phyloP scores from a whole-genome alignment of 2,329 filamentous ascomycete genomes.

The Alternaria brassicae region DNA sequence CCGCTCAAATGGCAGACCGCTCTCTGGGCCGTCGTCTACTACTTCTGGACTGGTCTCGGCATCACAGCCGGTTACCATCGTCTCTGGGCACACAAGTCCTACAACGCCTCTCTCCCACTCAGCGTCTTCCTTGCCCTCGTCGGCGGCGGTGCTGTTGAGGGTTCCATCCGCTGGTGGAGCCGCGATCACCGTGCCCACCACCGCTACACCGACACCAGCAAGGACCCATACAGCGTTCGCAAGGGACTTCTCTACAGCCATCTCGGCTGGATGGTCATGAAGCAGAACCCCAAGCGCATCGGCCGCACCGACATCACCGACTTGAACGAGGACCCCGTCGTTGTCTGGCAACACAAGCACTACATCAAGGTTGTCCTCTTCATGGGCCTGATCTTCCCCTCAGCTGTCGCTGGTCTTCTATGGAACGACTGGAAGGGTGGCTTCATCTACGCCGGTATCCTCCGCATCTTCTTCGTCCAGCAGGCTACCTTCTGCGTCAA shows the following conservation, averaged over 20 bases:
- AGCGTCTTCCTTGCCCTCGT: slow-evolving; percentile 58
- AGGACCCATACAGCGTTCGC: slow-evolving; percentile 61
- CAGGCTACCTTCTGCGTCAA: slow-evolving; percentile 64
- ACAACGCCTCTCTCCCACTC: slow-evolving; percentile 54
- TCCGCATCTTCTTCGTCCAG: slow-evolving; percentile 61
- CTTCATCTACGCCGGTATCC: slow-evolving; percentile 60
- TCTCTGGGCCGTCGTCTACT: slow-evolving; percentile 78
- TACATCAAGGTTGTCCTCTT: slow-evolving; percentile 58
- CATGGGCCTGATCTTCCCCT: slow-evolving; percentile 59
- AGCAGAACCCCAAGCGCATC: slow-evolving; percentile 62
- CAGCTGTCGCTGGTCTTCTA: slow-evolving; percentile 56
- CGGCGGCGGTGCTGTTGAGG: slow-evolving; percentile 58
- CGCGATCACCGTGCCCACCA: slow-evolving; percentile 60
- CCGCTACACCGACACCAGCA: slow-evolving; percentile 61
- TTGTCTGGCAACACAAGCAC: slow-evolving; percentile 59
- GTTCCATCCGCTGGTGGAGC: slow-evolving; percentile 60
- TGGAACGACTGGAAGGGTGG: slow-evolving; percentile 61
- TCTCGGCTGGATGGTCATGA: slow-evolving; percentile 62
- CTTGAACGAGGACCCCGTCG: slow-evolving; percentile 59
- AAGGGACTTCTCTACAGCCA: slow-evolving; percentile 61
- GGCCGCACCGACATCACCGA: slow-evolving; percentile 61
- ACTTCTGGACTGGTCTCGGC: slow-evolving; percentile 83
- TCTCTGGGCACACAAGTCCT: slow-evolving; percentile 70
- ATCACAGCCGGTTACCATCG: slow-evolving; percentile 68
- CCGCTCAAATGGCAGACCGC: slow-evolving; percentile 76